Base-by-base conservation (phyloP, 2,329 filamentous ascomycete species). In the Camptophora hylomeconis region DNA sequence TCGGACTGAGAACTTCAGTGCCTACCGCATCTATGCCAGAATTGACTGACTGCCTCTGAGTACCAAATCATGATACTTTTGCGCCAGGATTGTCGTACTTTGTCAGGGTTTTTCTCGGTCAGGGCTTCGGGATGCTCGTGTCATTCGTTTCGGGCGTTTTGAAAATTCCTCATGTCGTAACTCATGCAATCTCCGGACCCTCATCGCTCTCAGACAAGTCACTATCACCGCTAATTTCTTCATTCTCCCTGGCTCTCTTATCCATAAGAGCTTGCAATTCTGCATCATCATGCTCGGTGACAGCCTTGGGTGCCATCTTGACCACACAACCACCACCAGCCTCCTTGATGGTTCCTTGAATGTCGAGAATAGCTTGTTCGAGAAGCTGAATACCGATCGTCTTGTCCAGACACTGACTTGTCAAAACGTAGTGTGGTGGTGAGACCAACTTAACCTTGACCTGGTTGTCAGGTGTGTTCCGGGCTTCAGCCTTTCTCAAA, bases 361-460 rank as follows among this genome's bases (percentile, higher is more conserved):
- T 86, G 46, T 86, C 81, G 48, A 80, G 67, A 46, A 98, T 98
- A 11, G 89, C 83, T 50, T 83, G 77, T 57, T 93, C 82, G 44
- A 98, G 64, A 39, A 78, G 72, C 38, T 74, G 63, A 48, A 98
- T 93, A 35, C 89, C 89, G 28, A 75, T 64, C 40, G 60, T 73
- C 69, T 98, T 98, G 63, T 98, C 89, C 53, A 95, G 63, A 54
- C 87, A 94, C 48, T 92, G 89, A 59, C 76, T 92, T 33, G 87
- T 95, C 40, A 98, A 68, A 44, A 98, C 89, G 55, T 95, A 98
- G 34, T 98, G 73, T 18, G 89, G 92, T 23, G 89, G 89, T 15
- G 84, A 92, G n/a, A 98, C 89, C 28, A 98, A 78, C 63, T 86
- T 87, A 55, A 95, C 89, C 69, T 95, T 95, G 62, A 98, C 84